Percentiles rank a stretch among this genome's conserved stretches.
These are phyloP conservation scores for Hygrophila difformis DNA, from an alignment of 257 asterid genomes.

Conservation along the genomic window DNA sequence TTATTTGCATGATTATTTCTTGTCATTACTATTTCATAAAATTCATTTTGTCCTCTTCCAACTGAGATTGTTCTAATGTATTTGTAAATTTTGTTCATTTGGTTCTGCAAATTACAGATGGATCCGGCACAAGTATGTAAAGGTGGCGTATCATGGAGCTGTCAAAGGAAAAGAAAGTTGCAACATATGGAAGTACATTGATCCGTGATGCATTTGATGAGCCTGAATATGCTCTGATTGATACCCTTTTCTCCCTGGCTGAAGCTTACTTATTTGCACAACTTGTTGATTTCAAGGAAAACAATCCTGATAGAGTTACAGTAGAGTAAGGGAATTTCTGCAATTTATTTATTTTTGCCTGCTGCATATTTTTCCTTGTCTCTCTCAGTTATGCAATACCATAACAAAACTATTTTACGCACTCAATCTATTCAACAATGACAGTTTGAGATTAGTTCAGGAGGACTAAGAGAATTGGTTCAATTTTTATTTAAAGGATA, in stretches of 20 bases:
- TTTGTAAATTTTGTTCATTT: too few relatives aligned
- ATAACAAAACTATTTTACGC: too few relatives aligned
- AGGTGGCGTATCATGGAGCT: constrained; percentile 97
- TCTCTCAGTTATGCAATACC: too few relatives aligned
- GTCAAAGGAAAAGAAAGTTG: constrained; percentile 87
- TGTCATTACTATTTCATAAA: neutral
- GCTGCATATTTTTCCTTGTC: too few relatives aligned
- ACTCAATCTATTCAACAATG: too few relatives aligned
- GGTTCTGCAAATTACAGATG: constrained; percentile 43
- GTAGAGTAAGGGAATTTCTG: constrained; percentile 64
- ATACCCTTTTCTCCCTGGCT: constrained; percentile 92
- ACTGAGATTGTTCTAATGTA: neutral
- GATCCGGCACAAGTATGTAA: constrained; percentile 96
- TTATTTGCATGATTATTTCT: too few relatives aligned
- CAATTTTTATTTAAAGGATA: too few relatives aligned
- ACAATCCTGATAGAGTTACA: constrained; percentile 72
- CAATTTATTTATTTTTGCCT: neutral
- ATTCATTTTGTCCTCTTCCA: neutral
- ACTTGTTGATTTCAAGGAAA: constrained; percentile 91
- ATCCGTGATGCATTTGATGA: constrained; percentile 85
- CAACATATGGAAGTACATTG: constrained; percentile 74
- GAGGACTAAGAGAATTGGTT: too few relatives aligned
- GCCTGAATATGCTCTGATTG: constrained; percentile 90
- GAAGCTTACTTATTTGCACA: constrained; percentile 97
- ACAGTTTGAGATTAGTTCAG: too few relatives aligned